Evolutionary conservation across 2,329 filamentous ascomycete genomes (phyloP).

Genomic region (Botrytis fragariae): DNA sequence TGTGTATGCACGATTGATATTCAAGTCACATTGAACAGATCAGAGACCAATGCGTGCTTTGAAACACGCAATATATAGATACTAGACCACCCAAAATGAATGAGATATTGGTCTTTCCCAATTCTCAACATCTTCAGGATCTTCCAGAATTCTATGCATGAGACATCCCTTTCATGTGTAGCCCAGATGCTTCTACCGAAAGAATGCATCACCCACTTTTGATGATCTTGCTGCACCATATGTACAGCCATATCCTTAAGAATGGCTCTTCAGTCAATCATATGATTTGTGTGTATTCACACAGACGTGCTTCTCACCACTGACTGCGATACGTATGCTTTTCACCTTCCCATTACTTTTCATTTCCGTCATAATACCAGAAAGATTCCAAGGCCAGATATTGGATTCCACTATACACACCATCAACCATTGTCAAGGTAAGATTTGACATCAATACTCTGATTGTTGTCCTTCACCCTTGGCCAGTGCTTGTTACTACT

Average conservation of each 20-base stretch:
- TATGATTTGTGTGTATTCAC: neutral
- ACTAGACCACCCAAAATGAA: neutral
- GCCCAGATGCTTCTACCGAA: no score
- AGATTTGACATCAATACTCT: neutral
- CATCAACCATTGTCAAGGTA: neutral
- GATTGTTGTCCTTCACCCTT: neutral
- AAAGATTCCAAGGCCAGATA: neutral
- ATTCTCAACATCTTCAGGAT: neutral
- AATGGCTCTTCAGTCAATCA: neutral
- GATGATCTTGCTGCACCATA: neutral
- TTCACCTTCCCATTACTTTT: neutral
- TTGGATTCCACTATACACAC: neutral
- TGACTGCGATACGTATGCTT: neutral
- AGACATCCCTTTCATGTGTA: neutral
- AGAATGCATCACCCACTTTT: neutral
- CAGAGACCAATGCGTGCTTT: neutral
- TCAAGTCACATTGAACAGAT: neutral
- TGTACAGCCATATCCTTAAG: neutral
- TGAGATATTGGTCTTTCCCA: neutral
- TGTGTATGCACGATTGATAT: neutral
- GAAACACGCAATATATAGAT: neutral
- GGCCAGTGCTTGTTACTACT: neutral
- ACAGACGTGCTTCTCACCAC: neutral
- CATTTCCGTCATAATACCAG: neutral
- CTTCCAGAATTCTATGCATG: neutral